These are phyloP conservation scores for Ceratocystis harringtonii DNA, from an alignment of 2,329 filamentous ascomycete species.

Conservation along the genomic window DNA sequence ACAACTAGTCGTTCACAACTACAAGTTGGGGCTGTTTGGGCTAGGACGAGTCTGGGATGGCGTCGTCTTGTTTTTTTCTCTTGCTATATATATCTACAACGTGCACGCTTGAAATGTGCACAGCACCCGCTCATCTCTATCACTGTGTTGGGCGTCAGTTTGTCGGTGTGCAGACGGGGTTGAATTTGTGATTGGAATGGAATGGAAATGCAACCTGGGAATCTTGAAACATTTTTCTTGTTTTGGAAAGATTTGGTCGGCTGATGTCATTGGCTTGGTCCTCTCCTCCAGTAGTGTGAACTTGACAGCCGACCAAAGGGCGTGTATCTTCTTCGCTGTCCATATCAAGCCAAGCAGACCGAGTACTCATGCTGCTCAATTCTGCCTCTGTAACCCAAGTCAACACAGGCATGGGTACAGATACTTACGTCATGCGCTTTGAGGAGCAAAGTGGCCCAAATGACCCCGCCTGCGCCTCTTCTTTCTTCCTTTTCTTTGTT, in stretches of 20 bases:
- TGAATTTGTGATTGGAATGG: not conserved
- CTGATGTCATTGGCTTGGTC: not conserved
- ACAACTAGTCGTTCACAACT: too few relatives aligned
- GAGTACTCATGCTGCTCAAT: too few relatives aligned
- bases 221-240: not conserved
- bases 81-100: too few relatives aligned
- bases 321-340: too few relatives aligned
- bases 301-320: not conserved
- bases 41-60: too few relatives aligned
- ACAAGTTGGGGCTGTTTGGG: too few relatives aligned
- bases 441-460: not conserved
- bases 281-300: not conserved
- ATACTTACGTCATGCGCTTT: not conserved
- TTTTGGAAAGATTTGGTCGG: not conserved
- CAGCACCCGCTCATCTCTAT: too few relatives aligned
- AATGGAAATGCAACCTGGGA: not conserved
- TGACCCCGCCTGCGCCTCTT: not conserved
- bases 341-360: not conserved
- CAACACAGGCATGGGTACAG: not conserved
- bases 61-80: too few relatives aligned
- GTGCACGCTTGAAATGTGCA: too few relatives aligned
- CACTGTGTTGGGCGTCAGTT: not conserved
- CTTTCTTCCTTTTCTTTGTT: too few relatives aligned
- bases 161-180: not conserved
- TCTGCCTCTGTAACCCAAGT: not conserved